Base-by-base conservation (phyloP, 2,329 filamentous ascomycete genomes). In the Phialophora verrucosa region DNA sequence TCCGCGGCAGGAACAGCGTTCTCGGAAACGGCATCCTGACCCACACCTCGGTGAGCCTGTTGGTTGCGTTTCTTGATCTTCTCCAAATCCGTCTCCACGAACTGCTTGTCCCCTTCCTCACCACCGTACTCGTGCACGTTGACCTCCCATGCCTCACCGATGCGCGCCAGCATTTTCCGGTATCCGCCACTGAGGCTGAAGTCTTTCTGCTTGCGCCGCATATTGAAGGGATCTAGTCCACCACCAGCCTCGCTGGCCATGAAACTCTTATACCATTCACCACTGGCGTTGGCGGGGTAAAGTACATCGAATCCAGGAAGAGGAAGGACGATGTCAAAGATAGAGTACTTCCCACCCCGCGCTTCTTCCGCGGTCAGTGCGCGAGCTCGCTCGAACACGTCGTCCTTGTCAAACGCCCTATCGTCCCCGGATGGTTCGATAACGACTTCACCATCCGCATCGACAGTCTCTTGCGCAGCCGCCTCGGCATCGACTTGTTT, bases 321-420 rank as follows among this genome's bases (percentile, higher is more conserved):
- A 2, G 96, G 94, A 2, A 99, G 84, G 12, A 99, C 93, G 68
- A 98, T 76, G 75, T 99, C 95, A 74, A 91, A 92, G 73, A 99
- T 90, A 44, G 84, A 87, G 78, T 90, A 97, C 65, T 85, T 84
- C 11, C 92, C 92, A 70, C 88, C 91, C 29, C 84, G 83, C 2
- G 88, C 91, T 76, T 99, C 95, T n/a, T 90, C 88, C 4, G 87
- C 87, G 1, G 88, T 90, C 14, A 99, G 81, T 0, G 88, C 79
- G 14, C 92, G 88, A 1, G 92, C 93, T 42, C 90, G 88, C 69
- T 86, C 83, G 73, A 88, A 90, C 38, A 83, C 77, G 63, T 88
- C 85, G 47, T 87, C 83, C 0, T 78, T 77, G 69, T 79, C 77
- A n/a, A 81, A 76, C 4, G 85, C 83, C 59, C 82, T 83, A 73